A percentile compares a stretch with the other conserved stretches of the same genome.
These are phyloP conservation scores for Novymonas esmeraldas DNA, from an alignment of 208 protist species.

Conservation along the genomic window DNA sequence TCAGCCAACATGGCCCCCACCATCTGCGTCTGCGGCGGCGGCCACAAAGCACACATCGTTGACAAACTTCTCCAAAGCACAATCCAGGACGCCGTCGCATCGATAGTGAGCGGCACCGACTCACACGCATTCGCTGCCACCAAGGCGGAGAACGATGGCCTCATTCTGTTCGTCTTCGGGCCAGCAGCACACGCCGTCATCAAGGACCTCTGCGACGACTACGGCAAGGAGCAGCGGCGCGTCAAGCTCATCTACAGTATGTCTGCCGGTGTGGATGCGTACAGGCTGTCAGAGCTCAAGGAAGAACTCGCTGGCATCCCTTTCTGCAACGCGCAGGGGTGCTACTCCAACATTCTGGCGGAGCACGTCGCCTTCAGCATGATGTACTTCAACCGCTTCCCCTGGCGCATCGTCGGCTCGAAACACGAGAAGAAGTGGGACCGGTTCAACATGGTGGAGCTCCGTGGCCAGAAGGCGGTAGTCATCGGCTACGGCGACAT, in stretches of 20 bases:
- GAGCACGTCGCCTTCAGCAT: slow-evolving; percentile 82
- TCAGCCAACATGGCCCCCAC: slow-evolving; percentile 1
- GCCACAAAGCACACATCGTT: not conserved
- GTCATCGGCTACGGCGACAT: slow-evolving; percentile 90
- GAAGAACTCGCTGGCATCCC: slow-evolving; percentile 55
- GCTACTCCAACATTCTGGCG: slow-evolving; percentile 68
- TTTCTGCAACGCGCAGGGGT: slow-evolving; percentile 73
- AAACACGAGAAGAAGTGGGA: slow-evolving; percentile 76
- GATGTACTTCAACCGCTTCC: slow-evolving; percentile 86
- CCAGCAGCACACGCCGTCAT: slow-evolving; percentile 40
- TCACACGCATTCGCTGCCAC: not conserved
- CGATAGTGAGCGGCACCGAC: slow-evolving; percentile 1
- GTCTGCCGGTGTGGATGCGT: slow-evolving; percentile 72
- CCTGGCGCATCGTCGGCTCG: slow-evolving; percentile 59
- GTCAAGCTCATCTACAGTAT: slow-evolving; percentile 81
- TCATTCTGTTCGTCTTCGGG: slow-evolving; percentile 11
- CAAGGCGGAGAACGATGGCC: slow-evolving; percentile 14
- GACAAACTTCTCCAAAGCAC: not conserved
- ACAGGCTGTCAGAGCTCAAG: slow-evolving; percentile 45
- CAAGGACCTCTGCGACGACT: slow-evolving; percentile 74
- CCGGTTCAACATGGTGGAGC: slow-evolving; percentile 65
- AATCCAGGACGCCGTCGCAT: not conserved
- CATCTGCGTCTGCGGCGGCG: slow-evolving; percentile 4
- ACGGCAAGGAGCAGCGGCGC: slow-evolving; percentile 42
- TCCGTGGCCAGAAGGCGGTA: slow-evolving; percentile 61